Evolutionary conservation across 306 rosid genomes (phyloP).

Genomic region (Herpetospermum pedunculosum): DNA sequence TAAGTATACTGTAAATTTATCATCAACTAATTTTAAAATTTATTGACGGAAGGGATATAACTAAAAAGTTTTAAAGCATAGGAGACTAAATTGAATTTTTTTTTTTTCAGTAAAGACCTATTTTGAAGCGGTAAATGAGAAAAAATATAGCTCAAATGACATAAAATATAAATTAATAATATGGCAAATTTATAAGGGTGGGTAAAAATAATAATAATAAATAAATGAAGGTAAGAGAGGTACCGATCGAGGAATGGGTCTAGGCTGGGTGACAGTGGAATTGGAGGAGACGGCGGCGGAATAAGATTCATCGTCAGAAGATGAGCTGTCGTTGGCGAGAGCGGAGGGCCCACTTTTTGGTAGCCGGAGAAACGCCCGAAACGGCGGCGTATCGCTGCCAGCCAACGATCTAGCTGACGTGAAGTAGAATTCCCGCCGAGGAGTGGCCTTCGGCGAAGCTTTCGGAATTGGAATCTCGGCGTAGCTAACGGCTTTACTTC

Average conservation of each 20-base stretch:
- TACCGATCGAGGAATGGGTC: slow-evolving; percentile 71
- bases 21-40: too few relatives aligned
- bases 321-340: slow-evolving; percentile 32
- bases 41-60: too few relatives aligned
- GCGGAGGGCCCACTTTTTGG: slow-evolving; percentile 82
- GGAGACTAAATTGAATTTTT: too few relatives aligned
- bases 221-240: neutral
- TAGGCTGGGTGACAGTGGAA: slow-evolving; percentile 27
- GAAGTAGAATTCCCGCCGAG: slow-evolving; percentile 52
- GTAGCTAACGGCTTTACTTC: slow-evolving; percentile 14
- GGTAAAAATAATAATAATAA: too few relatives aligned
- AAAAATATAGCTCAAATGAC: too few relatives aligned
- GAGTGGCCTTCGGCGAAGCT: slow-evolving; percentile 25
- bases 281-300: slow-evolving; percentile 11
- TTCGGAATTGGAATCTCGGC: slow-evolving; percentile 42
- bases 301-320: slow-evolving; percentile 55
- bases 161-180: too few relatives aligned
- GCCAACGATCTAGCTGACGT: slow-evolving; percentile 79
- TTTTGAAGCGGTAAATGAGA: too few relatives aligned
- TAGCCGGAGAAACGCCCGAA: slow-evolving; percentile 41
- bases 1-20: too few relatives aligned
- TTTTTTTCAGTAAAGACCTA: too few relatives aligned
- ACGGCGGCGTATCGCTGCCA: slow-evolving; percentile 71
- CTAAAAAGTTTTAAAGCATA: too few relatives aligned
- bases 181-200: too few relatives aligned